Evolutionary conservation across 2,329 filamentous ascomycete species (phyloP), one percentile per base, ranked within the genome.

Genomic region (Onygenales sp.): DNA sequence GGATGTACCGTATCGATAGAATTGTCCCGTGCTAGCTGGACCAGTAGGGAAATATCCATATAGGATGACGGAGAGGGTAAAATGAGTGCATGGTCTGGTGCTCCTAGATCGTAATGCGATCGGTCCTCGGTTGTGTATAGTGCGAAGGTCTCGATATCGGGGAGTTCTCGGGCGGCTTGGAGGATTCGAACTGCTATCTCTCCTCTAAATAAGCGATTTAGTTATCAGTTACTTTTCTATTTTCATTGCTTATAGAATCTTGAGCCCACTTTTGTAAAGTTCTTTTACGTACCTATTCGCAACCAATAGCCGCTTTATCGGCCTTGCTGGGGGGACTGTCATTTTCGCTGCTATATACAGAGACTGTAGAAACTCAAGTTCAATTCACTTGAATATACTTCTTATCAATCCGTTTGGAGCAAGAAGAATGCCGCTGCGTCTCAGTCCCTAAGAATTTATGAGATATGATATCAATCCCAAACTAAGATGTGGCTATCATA

Each of bases 101-200:
- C 61, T 9, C 67, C 77, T 49, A 77, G 65, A 39, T 73, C 68
- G 14, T 77, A 77, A 58, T 85, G 81, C 1, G 75, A 76, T 33
- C 71, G 68, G 63, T 85, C 82, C 48, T 76, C 73, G 2, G 72
- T 61, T 6, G 78, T 79, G 62, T 80, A 82, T 2, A 83, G 63
- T 17, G 78, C 75, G 57, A 76, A 78, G 1, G 79, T 82, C 52
- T 80, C 75, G 7, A 83, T 70, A 4, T 59, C 55, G 10, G 68
- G 69, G 2, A 84, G 69, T 65, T 85, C 82, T 42, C 80, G 72
- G n/a, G 78, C 79, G 53, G 81, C 75, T 33, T 77, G 75, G 36
- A 84, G 69, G 47, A 85, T 81, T 10, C 82, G 75, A 2, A 80
- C 75, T 52, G 82, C 81, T 50, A 86, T 84, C 64, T 85, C 83